Base-by-base conservation (phyloP, 2,329 filamentous ascomycete species). In the Fusarium domesticum region DNA sequence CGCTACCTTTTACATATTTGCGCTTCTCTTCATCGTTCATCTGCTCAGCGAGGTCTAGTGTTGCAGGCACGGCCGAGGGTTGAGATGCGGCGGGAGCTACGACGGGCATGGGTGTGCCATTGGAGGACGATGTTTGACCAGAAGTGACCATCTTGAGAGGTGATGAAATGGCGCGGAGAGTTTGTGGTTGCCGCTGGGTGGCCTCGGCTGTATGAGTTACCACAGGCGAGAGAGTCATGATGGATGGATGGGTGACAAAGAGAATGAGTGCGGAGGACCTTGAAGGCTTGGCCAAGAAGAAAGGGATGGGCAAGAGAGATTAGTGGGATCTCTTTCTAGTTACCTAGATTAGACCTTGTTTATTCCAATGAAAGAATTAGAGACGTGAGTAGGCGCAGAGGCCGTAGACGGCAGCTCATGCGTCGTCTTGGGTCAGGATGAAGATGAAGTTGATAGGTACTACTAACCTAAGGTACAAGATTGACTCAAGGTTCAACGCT, bases 1-100 rank as follows among this genome's bases (percentile, higher is more conserved):
- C 8, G 64, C 23, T 64, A 85, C 87, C 89, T 73, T 95, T 95
- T 54, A 93, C 80, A 66, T 96, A 98, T 74, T 93, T 95, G 56
- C 80, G 78, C 67, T 90, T 89, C 61, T 89, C 86, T 39, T 86
- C 81, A 46, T 88, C 83, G 63, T 92, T 92, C 65, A 91, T 77
- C 64, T 89, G 84, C 68, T 92, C 87, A n/a, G 87, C 77, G n/a
- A 83, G 66, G 59, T 85, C 81, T 45, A 81, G 69, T 14, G 68
- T 71, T 11, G 69, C 57, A 7, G 68, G 66, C 10, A 63, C 54
- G 17, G 64, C 60, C 6, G 62, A 53, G 11, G 59, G 57, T 20
- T 28, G 23, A 12, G 23, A 10, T 4, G 58, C 61, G 15, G 54
- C 59, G 16, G 59, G 50, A 5, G 58, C 55, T 20, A 64, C 59